These are phyloP conservation scores for Sungouiozyma intestinalis DNA, from an alignment of 805 yeast species.

Conservation along the genomic window DNA sequence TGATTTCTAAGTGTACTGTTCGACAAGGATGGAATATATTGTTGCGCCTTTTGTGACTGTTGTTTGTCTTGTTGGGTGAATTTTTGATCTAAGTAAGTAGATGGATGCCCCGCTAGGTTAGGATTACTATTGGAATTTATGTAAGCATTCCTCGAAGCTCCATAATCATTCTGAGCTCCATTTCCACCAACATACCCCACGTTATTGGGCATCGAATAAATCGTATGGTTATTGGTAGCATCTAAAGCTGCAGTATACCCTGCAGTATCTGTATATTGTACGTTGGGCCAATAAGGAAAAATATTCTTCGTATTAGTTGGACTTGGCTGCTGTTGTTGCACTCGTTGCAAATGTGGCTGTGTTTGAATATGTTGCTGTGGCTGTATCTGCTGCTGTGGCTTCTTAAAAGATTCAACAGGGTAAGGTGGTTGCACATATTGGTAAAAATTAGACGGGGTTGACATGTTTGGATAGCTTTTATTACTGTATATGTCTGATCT, in stretches of 20 bases:
- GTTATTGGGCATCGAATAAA: not conserved
- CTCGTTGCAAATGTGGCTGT: not conserved
- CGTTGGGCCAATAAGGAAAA: not conserved
- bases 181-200: not conserved
- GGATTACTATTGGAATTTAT: not conserved
- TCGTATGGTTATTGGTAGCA: not conserved
- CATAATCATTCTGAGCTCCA: not conserved
- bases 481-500: not conserved
- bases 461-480: not conserved
- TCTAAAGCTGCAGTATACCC: not conserved
- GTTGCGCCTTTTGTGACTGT: not conserved
- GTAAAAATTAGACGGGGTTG: not conserved
- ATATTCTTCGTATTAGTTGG: not conserved
- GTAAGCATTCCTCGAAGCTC: not conserved
- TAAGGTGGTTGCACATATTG: not conserved
- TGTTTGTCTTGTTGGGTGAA: not conserved
- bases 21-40: not conserved
- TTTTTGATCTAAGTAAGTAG: not conserved
- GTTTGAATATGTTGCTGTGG: not conserved
- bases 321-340: not conserved
- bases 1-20: not conserved
- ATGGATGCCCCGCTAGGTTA: not conserved
- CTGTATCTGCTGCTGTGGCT: not conserved
- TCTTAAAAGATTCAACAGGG: not conserved
- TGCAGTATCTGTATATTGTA: not conserved